Base-by-base conservation (phyloP, 768 basidiomycete genomes). In the Thelephora aurantiotincta region DNA sequence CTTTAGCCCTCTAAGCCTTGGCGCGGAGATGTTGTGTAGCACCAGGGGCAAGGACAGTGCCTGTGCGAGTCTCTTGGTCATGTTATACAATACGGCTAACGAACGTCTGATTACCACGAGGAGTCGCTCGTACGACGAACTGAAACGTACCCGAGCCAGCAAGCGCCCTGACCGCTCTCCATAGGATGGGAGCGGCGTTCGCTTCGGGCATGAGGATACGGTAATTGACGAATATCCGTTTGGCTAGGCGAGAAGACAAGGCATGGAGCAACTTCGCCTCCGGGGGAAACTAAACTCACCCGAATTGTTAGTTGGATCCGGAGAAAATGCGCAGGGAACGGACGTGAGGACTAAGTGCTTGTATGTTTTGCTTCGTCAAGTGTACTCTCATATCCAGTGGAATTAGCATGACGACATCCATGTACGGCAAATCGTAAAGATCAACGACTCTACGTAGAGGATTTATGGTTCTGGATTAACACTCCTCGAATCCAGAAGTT, bases 131-230 rank as follows among this genome's bases (percentile, higher is more conserved):
- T 23, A 56, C 33, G 51, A 26, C 48, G 45, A 14, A 49, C 49
- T 22, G 37, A 35, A 45, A 74, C 89, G 44, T 64, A 93, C 90
- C 84, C 48, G 78, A 79, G 35, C 86, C 80, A 44, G 78, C 75
- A 46, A 93, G 66, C 11, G 69, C 67, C 48, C 77, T 72, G 18
- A 82, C 71, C 1, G 79, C 68, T 13, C 84, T 72, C 90, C 90
- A 94, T 33, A 91, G 68, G 16, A 91, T 62, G 1, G 83, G 82
- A 7, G 78, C 77, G 2, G 73, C 73, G 58, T 93, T 94, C 52
- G 72, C 63, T 57, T 87, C 85, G 4, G 91, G 88, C 5, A 79
- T 77, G 44, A 62, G 59, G 13, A 92, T 63, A 16, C 72, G 74
- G 60, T 79, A 86, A 2, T 59, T 57, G 14, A 62, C 57, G 48